These are phyloP conservation scores for Zymoseptoria ardabiliae DNA, from an alignment of 2,329 filamentous ascomycete genomes.

Conservation along the genomic window DNA sequence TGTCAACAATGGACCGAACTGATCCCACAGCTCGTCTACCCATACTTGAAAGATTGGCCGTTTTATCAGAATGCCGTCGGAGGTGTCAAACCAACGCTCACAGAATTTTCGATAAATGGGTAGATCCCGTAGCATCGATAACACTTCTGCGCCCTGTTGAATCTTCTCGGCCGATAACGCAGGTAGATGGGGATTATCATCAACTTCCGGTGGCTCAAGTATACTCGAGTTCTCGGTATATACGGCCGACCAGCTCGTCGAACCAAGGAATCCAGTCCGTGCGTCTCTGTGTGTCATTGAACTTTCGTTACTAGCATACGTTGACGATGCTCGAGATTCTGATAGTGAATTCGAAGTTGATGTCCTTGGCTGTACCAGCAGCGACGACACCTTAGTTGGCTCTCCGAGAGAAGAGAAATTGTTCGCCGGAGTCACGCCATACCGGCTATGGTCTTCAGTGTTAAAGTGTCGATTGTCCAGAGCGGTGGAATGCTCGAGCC, in stretches of 20 bases:
- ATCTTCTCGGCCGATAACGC: constrained; percentile 26
- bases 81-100: constrained; percentile 27
- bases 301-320: constrained; percentile 16
- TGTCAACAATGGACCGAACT: constrained; percentile 23
- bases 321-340: constrained; percentile 13
- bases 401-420: constrained; percentile 1
- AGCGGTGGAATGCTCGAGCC: not conserved
- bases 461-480: too few species aligned
- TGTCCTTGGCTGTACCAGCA: constrained; percentile 4
- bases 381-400: constrained; percentile 5
- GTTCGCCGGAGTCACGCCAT: constrained; percentile 5
- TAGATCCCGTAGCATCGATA: constrained; percentile 27
- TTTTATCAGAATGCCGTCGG: constrained; percentile 29
- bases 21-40: constrained; percentile 31
- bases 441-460: constrained; percentile 1
- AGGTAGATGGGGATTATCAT: constrained; percentile 19
- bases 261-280: constrained; percentile 28
- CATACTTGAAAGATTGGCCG: constrained; percentile 27
- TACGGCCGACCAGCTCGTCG: constrained; percentile 29
- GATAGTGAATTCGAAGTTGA: not conserved
- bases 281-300: constrained; percentile 22
- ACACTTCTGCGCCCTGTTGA: constrained; percentile 27
- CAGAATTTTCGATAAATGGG: constrained; percentile 26
- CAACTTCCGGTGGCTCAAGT: constrained; percentile 18
- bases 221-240: constrained; percentile 27